Percentiles rank a stretch among this genome's conserved stretches.
Evolutionary conservation across 306 rosid species (phyloP).

Genomic region (Vigna reflexopilosa): DNA sequence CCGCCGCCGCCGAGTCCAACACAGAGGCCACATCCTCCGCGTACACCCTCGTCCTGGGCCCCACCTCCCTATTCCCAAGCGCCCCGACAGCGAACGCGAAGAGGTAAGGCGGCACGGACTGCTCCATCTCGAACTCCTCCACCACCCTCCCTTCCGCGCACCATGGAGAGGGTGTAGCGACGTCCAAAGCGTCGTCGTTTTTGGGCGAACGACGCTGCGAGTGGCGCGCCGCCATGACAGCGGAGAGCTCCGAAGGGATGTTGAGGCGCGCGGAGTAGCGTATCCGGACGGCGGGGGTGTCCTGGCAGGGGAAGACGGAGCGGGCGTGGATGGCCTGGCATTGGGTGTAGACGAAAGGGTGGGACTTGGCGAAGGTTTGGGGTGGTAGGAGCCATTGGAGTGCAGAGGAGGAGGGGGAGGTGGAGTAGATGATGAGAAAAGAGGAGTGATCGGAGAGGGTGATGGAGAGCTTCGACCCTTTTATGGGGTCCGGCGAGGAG

Average conservation of each 20-base stretch:
- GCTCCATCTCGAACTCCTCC: slow-evolving; percentile 93
- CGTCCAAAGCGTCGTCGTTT: slow-evolving; percentile 49
- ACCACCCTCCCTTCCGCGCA: slow-evolving; percentile 66
- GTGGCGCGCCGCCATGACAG: slow-evolving; percentile 82
- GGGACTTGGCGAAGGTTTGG: slow-evolving; percentile 72
- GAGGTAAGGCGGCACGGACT: slow-evolving; percentile 86
- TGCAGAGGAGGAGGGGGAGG: slow-evolving; percentile 82
- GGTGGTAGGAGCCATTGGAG: slow-evolving; percentile 89
- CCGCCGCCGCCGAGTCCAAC: slow-evolving; percentile 75
- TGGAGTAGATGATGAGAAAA: slow-evolving; percentile 57
- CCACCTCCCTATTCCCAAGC: slow-evolving; percentile 77
- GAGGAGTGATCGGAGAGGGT: slow-evolving; percentile 66
- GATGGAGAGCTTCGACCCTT: slow-evolving; percentile 65
- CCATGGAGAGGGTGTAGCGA: slow-evolving; percentile 49
- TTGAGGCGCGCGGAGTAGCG: slow-evolving; percentile 63
- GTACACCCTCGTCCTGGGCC: slow-evolving; percentile 88
- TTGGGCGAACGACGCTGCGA: slow-evolving; percentile 56
- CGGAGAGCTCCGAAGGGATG: slow-evolving; percentile 66
- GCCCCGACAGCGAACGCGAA: slow-evolving; percentile 91
- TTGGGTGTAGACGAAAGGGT: slow-evolving; percentile 87
- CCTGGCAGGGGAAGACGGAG: slow-evolving; percentile 86
- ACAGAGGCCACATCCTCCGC: slow-evolving; percentile 64
- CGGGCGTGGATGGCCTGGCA: slow-evolving; percentile 97
- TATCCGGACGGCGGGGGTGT: slow-evolving; percentile 87
- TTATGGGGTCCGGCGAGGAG: slow-evolving; percentile 55